Conservation (phyloP, 495 filamentous ascomycete genomes). For the Aspergillus mulundensis region DNA sequence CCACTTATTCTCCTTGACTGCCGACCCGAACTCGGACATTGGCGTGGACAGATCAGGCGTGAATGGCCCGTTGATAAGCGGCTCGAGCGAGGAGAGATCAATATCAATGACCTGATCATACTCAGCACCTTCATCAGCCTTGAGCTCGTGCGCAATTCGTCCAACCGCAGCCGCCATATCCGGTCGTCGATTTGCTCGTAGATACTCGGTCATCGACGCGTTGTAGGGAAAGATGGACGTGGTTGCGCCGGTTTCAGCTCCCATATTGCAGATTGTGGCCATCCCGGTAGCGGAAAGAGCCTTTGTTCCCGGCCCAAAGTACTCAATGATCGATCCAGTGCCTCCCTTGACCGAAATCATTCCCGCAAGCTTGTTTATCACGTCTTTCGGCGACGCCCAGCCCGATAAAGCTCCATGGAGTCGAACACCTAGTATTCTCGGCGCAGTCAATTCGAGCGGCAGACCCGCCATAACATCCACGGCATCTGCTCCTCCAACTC, state of each 20-base stretch:
- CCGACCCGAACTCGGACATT: neutral
- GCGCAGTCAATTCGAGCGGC: conserved; percentile 89
- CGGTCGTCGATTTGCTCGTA: neutral
- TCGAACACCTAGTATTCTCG: conserved; percentile 84
- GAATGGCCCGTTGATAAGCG: neutral
- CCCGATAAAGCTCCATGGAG: conserved; percentile 76
- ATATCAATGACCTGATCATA: neutral
- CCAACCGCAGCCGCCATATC: neutral
- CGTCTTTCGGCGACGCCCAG: conserved; percentile 86
- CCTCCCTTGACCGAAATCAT: conserved; percentile 54
- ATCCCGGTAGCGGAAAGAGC: neutral
- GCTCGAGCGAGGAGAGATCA: neutral
- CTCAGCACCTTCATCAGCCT: neutral
- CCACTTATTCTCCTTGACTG: neutral
- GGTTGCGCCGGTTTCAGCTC: neutral
- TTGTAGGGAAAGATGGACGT: neutral
- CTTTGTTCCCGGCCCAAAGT: neutral
- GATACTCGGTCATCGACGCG: neutral
- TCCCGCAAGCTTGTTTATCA: conserved; percentile 87
- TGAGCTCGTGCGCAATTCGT: neutral
- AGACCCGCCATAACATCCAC: conserved; percentile 92
- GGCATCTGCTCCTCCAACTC: conserved; percentile 90
- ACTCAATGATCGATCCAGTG: neutral
- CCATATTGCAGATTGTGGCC: neutral
- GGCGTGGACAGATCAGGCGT: neutral